These are phyloP conservation scores for Myrica gale DNA, from an alignment of 306 rosid genomes.

Conservation along the genomic window DNA sequence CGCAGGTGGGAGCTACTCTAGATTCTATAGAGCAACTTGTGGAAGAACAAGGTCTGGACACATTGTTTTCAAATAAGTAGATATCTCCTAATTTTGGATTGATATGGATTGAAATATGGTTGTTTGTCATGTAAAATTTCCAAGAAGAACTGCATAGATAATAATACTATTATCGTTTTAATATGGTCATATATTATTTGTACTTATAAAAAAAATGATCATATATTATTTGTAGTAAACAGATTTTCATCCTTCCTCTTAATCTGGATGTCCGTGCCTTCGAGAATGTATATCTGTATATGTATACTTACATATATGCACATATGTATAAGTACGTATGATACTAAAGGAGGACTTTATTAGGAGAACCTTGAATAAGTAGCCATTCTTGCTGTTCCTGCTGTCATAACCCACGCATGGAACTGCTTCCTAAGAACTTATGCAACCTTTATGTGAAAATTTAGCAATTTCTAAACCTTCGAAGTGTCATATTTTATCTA, in stretches of 20 bases:
- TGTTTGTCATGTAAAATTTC: slow-evolving; percentile 12
- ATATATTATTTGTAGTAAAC: neutral
- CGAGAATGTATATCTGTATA: neutral
- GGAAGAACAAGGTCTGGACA: slow-evolving; percentile 73
- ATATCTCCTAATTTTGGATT: slow-evolving; percentile 34
- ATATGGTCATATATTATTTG: neutral
- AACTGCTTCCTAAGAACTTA: neutral
- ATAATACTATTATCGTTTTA: slow-evolving; percentile 5
- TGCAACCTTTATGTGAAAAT: neutral
- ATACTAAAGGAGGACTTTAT: neutral
- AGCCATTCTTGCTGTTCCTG: neutral
- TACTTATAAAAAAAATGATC: no score
- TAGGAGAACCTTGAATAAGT: neutral
- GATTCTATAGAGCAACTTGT: slow-evolving; percentile 74
- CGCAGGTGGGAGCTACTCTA: slow-evolving; percentile 70
- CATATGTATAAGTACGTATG: neutral
- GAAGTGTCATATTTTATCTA: neutral
- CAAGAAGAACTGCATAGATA: slow-evolving; percentile 5
- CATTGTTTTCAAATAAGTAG: slow-evolving; percentile 51
- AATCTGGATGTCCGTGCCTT: neutral
- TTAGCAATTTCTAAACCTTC: neutral
- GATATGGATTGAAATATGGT: neutral
- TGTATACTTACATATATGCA: no score
- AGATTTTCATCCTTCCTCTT: neutral
- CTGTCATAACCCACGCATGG: neutral